Evolutionary conservation across 768 basidiomycete species (phyloP), one percentile per base, ranked within the genome.

Genomic region (Gautieria morchelliformis): DNA sequence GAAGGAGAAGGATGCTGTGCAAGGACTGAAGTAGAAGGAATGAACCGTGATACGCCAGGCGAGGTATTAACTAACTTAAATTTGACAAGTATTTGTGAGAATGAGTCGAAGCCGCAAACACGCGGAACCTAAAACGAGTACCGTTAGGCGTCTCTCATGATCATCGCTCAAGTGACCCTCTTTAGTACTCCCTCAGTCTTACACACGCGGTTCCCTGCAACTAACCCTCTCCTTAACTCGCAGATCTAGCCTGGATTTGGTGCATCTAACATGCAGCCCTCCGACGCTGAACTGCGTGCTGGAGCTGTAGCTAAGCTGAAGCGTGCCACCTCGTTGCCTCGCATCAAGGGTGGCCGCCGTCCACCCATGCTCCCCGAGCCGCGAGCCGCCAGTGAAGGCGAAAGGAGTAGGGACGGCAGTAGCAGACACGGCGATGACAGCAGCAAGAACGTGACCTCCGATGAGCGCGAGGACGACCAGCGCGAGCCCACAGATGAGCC

Each of bases 301-400:
- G 80, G 82, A 55, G 89, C 92, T 11, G 86, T 95, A 48, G 90
- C 90, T 46, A 93, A 85, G 72, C 81, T 96, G 62, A 93, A 88
- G 72, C 84, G 93, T 63, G 93, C 93, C 44, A 89, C 92, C 55
- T 94, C 92, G 15, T 71, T 95, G 30, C 93, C 93, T 39, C 79
- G 93, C 60, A 89, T 89, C 84, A 92, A 92, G 69, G 88, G 92
- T 69, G 92, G 92, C 8, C 74, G 92, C 56, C 77, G 93, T 44
- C 92, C 91, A 0, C 89, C 85, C 49, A 89, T 90, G 88, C 89
- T 88, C 65, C 75, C 80, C 62, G 88, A 89, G 27, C 27, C 27
- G 27, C 27, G 27, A 63, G 59, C 41, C n/a, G 46, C 56, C 11
- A 90, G 88, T 65, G 89, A 91, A 68, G 87, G 89, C 10, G 89